Evolutionary conservation across 2,329 filamentous ascomycete species (phyloP).

Genomic region (Penicillium sp.): DNA sequence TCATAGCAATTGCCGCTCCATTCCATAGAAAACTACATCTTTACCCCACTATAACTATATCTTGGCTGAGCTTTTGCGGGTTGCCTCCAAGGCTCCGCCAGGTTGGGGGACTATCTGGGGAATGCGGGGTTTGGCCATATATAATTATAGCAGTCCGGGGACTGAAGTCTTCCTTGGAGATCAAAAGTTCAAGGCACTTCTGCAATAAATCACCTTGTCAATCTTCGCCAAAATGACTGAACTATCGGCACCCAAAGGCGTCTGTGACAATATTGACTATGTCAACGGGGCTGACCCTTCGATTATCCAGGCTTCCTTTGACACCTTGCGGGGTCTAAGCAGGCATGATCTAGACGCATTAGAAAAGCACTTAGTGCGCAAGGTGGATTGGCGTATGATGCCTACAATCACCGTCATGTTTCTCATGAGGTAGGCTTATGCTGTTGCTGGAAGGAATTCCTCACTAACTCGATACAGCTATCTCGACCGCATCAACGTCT

Average conservation of each 20-base stretch:
- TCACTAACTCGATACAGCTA: background rate
- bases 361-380: background rate
- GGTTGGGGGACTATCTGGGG: background rate
- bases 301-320: background rate
- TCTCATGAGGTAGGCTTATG: background rate
- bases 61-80: background rate
- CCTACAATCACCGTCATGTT: background rate
- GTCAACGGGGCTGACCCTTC: background rate
- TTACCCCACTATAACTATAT: background rate
- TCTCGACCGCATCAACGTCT: background rate
- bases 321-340: background rate
- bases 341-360: background rate
- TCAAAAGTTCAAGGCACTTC: background rate
- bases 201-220: background rate
- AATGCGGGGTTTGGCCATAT: background rate
- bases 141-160: background rate
- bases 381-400: background rate
- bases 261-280: conserved; percentile 1
- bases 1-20: background rate
- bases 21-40: background rate
- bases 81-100: background rate
- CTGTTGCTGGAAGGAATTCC: background rate
- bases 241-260: background rate
- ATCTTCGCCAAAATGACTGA: background rate
- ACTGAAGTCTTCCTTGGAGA: background rate